Conservation (phyloP, 305 asterid species). For the Rubia peregrina region DNA sequence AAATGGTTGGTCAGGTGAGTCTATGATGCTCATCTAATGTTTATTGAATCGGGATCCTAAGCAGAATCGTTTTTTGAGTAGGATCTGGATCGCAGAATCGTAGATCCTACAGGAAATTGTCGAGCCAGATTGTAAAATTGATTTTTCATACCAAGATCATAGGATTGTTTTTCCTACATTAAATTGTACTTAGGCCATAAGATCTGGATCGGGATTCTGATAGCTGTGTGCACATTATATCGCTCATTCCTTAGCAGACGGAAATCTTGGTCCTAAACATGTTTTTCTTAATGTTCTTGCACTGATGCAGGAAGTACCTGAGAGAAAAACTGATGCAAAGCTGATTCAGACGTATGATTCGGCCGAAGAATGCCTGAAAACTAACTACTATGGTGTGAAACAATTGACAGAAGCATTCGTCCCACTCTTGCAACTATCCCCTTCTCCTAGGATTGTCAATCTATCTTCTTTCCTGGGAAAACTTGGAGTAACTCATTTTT, state of each 20-base stretch:
- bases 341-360: slow-evolving; percentile 7
- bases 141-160: too few relatives aligned
- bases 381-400: slow-evolving; percentile 20
- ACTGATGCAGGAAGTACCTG: slow-evolving; percentile 14
- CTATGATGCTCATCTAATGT: background rate
- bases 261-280: background rate
- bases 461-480: slow-evolving; percentile 12
- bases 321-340: slow-evolving; percentile 9
- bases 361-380: slow-evolving; percentile 15
- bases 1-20: slow-evolving; percentile 5
- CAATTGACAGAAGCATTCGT: slow-evolving; percentile 16
- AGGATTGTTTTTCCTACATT: too few relatives aligned
- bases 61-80: too few relatives aligned
- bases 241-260: background rate
- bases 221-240: too few relatives aligned
- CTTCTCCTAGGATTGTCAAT: slow-evolving; percentile 17
- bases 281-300: background rate
- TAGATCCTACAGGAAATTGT: too few relatives aligned
- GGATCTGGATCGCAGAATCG: too few relatives aligned
- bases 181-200: too few relatives aligned
- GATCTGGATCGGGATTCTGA: too few relatives aligned
- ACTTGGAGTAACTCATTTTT: slow-evolving; percentile 1
- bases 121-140: too few relatives aligned
- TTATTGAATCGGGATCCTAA: too few relatives aligned
- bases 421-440: slow-evolving; percentile 12